Evolutionary conservation across 495 filamentous ascomycete species (phyloP).

Genomic region (Chlorociboria aeruginascens): DNA sequence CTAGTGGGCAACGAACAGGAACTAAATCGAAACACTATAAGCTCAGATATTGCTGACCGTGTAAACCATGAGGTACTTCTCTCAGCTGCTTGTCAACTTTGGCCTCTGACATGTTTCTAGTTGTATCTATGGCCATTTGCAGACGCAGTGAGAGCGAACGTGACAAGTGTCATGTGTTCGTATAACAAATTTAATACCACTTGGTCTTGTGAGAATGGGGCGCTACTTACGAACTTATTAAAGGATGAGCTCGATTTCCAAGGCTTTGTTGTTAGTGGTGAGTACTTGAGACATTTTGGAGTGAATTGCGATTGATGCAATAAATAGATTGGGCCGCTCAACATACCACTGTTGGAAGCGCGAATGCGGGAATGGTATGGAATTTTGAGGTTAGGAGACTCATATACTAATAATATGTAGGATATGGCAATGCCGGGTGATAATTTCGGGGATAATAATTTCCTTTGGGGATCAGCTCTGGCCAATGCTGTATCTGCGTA

Average conservation of each 20-base stretch:
- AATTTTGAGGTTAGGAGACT: conserved; percentile 33
- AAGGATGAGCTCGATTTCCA: conserved; percentile 90
- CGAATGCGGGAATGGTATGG: conserved; percentile 36
- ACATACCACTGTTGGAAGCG: conserved; percentile 33
- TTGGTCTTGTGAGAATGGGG: conserved; percentile 55
- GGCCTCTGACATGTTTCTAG: conserved; percentile 2
- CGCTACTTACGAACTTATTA: conserved; percentile 64
- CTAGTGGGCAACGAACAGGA: conserved; percentile 57
- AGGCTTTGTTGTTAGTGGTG: conserved; percentile 50
- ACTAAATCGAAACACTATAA: conserved; percentile 54
- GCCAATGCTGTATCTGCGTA: conserved; percentile 27
- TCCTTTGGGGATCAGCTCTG: conserved; percentile 61
- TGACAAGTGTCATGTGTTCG: conserved; percentile 83
- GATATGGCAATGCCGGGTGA: conserved; percentile 46
- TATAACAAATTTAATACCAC: conserved; percentile 77
- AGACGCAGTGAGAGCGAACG: conserved; percentile 60
- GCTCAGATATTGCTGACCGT: conserved; percentile 73
- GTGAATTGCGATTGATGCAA: neutral
- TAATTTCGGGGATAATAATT: conserved; percentile 33
- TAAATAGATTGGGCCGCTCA: conserved; percentile 43
- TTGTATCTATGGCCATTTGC: conserved; percentile 84
- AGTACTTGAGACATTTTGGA: neutral
- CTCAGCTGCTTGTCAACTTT: neutral
- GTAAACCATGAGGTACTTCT: conserved; percentile 63
- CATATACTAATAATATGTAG: conserved; percentile 36